Evolutionary conservation across 208 protist species (phyloP).

Genomic region (Trypanosoma boissoni): DNA sequence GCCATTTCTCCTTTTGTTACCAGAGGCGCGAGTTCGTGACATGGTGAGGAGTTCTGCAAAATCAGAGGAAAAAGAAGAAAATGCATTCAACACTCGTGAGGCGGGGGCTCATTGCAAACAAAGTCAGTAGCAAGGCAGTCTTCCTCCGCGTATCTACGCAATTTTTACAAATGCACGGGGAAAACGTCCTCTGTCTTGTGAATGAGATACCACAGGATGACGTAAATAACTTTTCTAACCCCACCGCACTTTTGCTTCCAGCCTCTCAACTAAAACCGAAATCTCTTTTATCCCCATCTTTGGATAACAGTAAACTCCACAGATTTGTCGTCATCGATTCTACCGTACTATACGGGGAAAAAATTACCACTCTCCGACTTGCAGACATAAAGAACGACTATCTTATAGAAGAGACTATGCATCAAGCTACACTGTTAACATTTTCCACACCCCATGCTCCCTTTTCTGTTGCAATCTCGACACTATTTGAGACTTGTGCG

Average conservation of each 20-base stretch:
- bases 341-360: background rate
- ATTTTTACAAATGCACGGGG: conserved; percentile 13
- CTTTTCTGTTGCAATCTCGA: too few relatives aligned
- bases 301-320: too few relatives aligned
- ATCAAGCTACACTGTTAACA: too few relatives aligned
- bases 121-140: conserved; percentile 3
- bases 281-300: too few relatives aligned
- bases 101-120: conserved; percentile 6
- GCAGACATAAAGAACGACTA: background rate
- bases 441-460: too few relatives aligned
- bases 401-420: background rate
- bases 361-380: background rate
- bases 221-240: too few relatives aligned
- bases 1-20: conserved; percentile 15
- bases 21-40: background rate
- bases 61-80: background rate
- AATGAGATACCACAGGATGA: background rate
- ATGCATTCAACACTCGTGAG: background rate
- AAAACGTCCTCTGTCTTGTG: conserved; percentile 8
- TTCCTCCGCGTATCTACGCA: conserved; percentile 12
- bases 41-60: background rate
- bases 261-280: too few relatives aligned
- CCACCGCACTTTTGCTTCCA: too few relatives aligned
- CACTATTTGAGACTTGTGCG: background rate
- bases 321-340: background rate